These are phyloP conservation scores for Trifolium repens DNA, from an alignment of 306 rosid genomes.

Conservation along the genomic window DNA sequence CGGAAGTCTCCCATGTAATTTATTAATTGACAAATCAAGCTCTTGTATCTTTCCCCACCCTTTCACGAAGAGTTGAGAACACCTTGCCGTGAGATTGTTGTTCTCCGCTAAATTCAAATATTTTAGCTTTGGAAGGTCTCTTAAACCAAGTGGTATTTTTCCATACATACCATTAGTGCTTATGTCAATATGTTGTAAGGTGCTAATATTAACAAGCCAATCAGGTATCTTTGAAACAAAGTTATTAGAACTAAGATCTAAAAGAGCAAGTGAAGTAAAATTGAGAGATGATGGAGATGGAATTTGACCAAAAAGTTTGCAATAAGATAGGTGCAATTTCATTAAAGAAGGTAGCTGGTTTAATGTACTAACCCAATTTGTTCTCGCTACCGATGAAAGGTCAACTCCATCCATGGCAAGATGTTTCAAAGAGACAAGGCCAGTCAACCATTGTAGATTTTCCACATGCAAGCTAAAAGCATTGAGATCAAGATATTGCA, in stretches of 20 bases:
- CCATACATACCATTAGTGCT: constrained; percentile 37
- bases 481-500: constrained; percentile 50
- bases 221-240: constrained; percentile 48
- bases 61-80: constrained; percentile 44
- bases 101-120: constrained; percentile 33
- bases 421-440: constrained; percentile 48
- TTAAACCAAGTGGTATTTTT: constrained; percentile 54
- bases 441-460: constrained; percentile 44
- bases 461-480: constrained; percentile 3
- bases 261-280: constrained; percentile 51
- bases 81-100: constrained; percentile 41
- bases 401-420: constrained; percentile 46
- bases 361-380: constrained; percentile 42
- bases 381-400: constrained; percentile 44
- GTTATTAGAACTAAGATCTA: constrained; percentile 38
- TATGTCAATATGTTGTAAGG: constrained; percentile 41
- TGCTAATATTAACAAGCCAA: constrained; percentile 55
- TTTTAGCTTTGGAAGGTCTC: constrained; percentile 44
- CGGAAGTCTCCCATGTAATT: constrained; percentile 50
- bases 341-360: constrained; percentile 41
- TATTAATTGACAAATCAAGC: constrained; percentile 31
- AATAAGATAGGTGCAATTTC: constrained; percentile 42
- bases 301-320: constrained; percentile 21
- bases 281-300: constrained; percentile 35
- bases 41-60: constrained; percentile 47